A percentile compares a stretch with the other conserved stretches of the same genome.
Evolutionary conservation across 2,329 filamentous ascomycete species (phyloP).

Genomic region (Aureobasidium zeae): DNA sequence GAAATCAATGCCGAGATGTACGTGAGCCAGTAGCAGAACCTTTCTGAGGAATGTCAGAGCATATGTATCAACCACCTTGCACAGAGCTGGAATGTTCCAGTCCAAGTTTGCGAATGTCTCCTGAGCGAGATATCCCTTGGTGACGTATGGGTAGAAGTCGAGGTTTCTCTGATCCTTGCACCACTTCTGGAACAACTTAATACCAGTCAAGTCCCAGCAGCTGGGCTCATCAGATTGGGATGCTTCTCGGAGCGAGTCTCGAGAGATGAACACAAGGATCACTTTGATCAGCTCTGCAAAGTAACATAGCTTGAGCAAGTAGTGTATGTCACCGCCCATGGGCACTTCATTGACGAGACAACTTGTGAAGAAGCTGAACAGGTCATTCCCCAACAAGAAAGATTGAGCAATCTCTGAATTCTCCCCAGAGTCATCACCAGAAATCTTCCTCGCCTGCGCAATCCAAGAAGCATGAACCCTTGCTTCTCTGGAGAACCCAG

Average conservation of each 20-base stretch:
- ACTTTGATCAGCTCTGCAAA: constrained; percentile 85
- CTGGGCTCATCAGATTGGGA: constrained; percentile 4
- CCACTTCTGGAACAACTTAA: constrained; percentile 8
- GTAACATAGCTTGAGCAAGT: constrained; percentile 78
- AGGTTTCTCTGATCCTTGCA: not conserved
- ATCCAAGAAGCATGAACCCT: constrained; percentile 10
- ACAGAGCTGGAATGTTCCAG: not conserved
- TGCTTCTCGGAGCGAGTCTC: not conserved
- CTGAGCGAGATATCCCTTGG: not conserved
- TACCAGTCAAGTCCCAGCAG: constrained; percentile 3
- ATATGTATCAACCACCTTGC: constrained; percentile 52
- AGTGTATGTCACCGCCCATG: constrained; percentile 60
- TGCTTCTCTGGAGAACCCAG: constrained; percentile 2
- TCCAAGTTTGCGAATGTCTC: not conserved
- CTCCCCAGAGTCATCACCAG: constrained; percentile 31
- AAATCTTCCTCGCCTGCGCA: constrained; percentile 1
- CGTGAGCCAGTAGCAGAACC: constrained; percentile 69
- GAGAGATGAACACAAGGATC: constrained; percentile 38
- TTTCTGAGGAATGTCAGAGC: constrained; percentile 88
- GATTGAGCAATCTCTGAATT: constrained; percentile 18
- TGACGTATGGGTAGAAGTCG: not conserved
- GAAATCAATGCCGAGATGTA: constrained; percentile 82
- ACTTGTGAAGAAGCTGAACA: constrained; percentile 69
- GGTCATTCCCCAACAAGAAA: constrained; percentile 61
- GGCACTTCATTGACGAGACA: constrained; percentile 50